These are phyloP conservation scores for Bombardia bombarda DNA, from an alignment of 495 filamentous ascomycete species.

Conservation along the genomic window DNA sequence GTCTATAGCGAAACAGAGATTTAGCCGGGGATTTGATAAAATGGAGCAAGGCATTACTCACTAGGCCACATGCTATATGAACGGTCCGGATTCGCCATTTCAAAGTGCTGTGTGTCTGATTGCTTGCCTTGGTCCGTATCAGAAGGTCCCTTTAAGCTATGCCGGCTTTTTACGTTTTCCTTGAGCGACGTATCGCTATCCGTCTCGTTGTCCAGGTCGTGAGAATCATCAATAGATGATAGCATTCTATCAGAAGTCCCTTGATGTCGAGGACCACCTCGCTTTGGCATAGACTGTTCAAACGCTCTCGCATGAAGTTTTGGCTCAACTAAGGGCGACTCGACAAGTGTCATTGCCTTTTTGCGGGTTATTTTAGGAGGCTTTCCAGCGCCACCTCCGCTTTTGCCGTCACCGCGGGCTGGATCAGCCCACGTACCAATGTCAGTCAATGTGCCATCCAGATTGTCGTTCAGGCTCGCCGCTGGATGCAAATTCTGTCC, in stretches of 20 bases:
- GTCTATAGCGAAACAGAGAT: not conserved
- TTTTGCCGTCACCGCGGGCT: conserved; percentile 1
- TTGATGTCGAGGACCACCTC: no score
- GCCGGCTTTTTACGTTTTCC: not conserved
- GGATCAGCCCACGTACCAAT: conserved; percentile 11
- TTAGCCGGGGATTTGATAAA: not conserved
- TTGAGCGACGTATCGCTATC: not conserved
- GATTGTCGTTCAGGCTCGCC: conserved; percentile 16
- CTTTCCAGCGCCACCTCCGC: conserved; percentile 3
- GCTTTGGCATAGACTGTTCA: no score
- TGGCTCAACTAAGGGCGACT: conserved; percentile 8
- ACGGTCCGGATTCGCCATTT: conserved; percentile 10
- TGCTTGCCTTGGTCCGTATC: no score
- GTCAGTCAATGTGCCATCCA: conserved; percentile 20
- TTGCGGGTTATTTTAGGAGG: conserved; percentile 12
- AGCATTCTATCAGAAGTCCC: not conserved
- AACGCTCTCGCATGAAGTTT: no score
- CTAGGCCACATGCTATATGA: conserved; percentile 13
- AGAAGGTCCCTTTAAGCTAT: not conserved
- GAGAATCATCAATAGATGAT: not conserved
- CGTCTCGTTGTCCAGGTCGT: not conserved
- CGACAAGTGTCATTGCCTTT: conserved; percentile 3
- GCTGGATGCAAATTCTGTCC: conserved; percentile 10
- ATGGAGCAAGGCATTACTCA: not conserved
- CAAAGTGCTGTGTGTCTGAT: not conserved